Base-by-base conservation (phyloP, 257 asterid genomes). In the Cruciata laevipes region DNA sequence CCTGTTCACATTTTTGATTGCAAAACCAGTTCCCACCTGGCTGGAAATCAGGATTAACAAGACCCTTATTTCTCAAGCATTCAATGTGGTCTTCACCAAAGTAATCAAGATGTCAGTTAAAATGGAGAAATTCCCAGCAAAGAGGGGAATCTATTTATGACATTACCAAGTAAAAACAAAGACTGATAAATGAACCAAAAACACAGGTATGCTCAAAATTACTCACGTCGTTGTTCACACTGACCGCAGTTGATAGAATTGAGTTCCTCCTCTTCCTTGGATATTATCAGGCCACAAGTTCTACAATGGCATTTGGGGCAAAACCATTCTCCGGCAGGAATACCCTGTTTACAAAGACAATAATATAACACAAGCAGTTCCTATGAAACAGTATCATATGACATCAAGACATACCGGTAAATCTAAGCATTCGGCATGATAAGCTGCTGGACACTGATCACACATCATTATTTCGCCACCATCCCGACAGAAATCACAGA, bases 311-410 rank as follows among this genome's bases (percentile, higher is more conserved):
- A 94, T 17, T 93, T 81, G 11, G 89, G 96, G 83, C 99, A 94
- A 82, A 90, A 94, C 99, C 99, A 90, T 65, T 88, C 90, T 60
- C 99, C 98, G 16, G 81, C 89, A 7, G 99, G 98, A 44, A 94
- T 76, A 56, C 75, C 90, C 99, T 94, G 85, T 61, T 62, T 32
- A 80, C 23, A 70, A 72, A 61, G 71, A 52, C 67, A 69, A 16
- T 42, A 51, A 40, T 44, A 24, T 25, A 14, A 58, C 64, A 67
- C 44, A 65, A 63, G 56, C 31, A 64, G 65, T 33, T 70, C 35
- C 27, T 63, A 57, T 7, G 35, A 59, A 14, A 30, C 16, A 67
- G 40, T 53, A 67, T 38, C 44, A 59, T 68, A 70, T 38, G 61
- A 67, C 17, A 73, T 61, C 40, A 32, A 61, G 6, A 5, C 55